These are phyloP conservation scores for Chiua virens DNA, from an alignment of 768 basidiomycete species.

Conservation along the genomic window DNA sequence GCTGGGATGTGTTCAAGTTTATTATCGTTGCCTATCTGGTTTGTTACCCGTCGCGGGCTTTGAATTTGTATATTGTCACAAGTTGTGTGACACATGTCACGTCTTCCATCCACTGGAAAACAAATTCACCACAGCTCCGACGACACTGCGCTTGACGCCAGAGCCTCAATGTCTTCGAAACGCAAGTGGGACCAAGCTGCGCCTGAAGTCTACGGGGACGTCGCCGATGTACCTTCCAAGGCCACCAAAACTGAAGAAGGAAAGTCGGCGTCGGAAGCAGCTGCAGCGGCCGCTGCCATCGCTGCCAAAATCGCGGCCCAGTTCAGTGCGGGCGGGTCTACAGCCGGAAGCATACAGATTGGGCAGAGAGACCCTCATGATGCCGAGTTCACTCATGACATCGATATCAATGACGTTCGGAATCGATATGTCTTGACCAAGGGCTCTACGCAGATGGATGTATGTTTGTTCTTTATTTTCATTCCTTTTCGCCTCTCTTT, in stretches of 20 bases:
- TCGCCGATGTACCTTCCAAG: slow-evolving; percentile 43
- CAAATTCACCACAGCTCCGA: too few relatives aligned
- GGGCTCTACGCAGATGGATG: slow-evolving; percentile 89
- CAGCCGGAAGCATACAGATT: slow-evolving; percentile 39
- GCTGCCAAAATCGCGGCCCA: slow-evolving; percentile 95
- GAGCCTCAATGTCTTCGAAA: slow-evolving; percentile 59
- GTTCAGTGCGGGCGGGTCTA: slow-evolving; percentile 51
- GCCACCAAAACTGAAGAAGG: slow-evolving; percentile 47
- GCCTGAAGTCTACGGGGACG: slow-evolving; percentile 44
- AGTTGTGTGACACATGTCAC: slow-evolving; percentile 17
- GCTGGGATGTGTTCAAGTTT: background rate
- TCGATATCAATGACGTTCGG: slow-evolving; percentile 95
- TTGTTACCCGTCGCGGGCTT: slow-evolving; percentile 26
- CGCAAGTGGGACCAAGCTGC: slow-evolving; percentile 80
- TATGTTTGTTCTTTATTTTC: slow-evolving; percentile 36
- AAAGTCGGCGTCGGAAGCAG: slow-evolving; percentile 56
- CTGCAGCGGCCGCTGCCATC: slow-evolving; percentile 80
- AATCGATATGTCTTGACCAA: slow-evolving; percentile 95
- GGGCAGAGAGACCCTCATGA: slow-evolving; percentile 66
- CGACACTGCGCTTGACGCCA: too few relatives aligned
- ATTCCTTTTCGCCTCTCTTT: background rate
- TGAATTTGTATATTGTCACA: slow-evolving; percentile 18
- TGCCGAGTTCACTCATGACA: slow-evolving; percentile 83
- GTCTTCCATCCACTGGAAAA: background rate
- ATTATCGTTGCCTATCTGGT: background rate